Evolutionary conservation across 495 filamentous ascomycete genomes (phyloP).

Genomic region (Aspergillus sparsus): DNA sequence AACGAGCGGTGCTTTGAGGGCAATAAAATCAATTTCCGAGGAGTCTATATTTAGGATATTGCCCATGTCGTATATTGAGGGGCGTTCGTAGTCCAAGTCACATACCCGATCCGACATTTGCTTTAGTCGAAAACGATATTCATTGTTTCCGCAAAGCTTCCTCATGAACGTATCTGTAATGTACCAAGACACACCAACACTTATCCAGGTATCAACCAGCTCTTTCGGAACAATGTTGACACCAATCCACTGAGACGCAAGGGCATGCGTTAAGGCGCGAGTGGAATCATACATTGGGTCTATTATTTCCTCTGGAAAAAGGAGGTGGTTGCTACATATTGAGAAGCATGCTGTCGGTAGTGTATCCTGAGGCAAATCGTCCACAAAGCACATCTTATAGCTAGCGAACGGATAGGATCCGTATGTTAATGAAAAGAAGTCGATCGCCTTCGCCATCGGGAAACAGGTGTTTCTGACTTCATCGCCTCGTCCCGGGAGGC

Average conservation of each 20-base stretch:
- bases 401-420: constrained; percentile 82
- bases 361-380: constrained; percentile 75
- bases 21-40: constrained; percentile 83
- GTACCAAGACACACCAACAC: constrained; percentile 86
- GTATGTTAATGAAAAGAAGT: constrained; percentile 82
- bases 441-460: constrained; percentile 73
- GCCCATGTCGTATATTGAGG: constrained; percentile 80
- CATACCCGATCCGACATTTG: constrained; percentile 76
- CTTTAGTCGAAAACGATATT: constrained; percentile 90
- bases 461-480: constrained; percentile 84
- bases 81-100: constrained; percentile 77
- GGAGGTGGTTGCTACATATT: constrained; percentile 81
- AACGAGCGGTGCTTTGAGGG: constrained; percentile 86
- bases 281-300: constrained; percentile 79
- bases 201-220: constrained; percentile 84
- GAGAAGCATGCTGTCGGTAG: constrained; percentile 77
- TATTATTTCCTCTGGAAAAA: constrained; percentile 79
- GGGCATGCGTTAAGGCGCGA: constrained; percentile 72
- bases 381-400: constrained; percentile 91
- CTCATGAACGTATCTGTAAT: constrained; percentile 92
- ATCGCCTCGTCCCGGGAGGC: constrained; percentile 75
- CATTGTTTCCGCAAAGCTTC: constrained; percentile 87
- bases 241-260: constrained; percentile 93
- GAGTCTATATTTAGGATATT: constrained; percentile 74
- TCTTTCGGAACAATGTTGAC: constrained; percentile 82